These are phyloP conservation scores for Alternaria consortialis DNA, from an alignment of 2,329 filamentous ascomycete species.

Conservation along the genomic window DNA sequence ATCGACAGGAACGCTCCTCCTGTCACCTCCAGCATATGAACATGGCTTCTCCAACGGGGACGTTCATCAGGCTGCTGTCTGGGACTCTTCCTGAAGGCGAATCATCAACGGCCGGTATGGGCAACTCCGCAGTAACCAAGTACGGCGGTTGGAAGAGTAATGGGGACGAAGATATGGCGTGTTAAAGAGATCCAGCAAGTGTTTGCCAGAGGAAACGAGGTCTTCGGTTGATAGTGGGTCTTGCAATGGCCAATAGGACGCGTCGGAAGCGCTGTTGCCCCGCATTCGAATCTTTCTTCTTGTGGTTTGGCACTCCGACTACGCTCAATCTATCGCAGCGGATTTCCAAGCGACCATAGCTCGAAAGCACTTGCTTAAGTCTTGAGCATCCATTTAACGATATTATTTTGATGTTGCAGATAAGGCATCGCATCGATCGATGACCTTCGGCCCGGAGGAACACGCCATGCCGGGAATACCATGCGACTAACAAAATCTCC, in stretches of 20 bases:
- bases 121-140: not conserved
- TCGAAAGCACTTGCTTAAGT: not conserved
- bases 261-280: not conserved
- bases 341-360: not conserved
- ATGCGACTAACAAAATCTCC: conserved; percentile 7
- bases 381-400: not conserved
- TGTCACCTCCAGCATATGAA: not conserved
- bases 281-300: not conserved
- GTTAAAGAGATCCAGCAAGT: not conserved
- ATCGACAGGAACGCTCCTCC: not conserved
- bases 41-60: not conserved
- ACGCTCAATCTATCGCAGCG: not conserved
- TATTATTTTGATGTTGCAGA: not conserved
- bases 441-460: conserved; percentile 8
- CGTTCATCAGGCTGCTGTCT: not conserved
- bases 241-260: not conserved
- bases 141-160: not conserved
- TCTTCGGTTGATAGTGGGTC: not conserved
- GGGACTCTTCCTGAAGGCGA: not conserved
- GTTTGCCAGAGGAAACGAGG: not conserved
- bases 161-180: not conserved
- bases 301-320: not conserved
- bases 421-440: conserved; percentile 7
- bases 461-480: conserved; percentile 6
- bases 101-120: not conserved